Conservation (phyloP, 2,329 filamentous ascomycete species). For the Aulographum hederae region DNA sequence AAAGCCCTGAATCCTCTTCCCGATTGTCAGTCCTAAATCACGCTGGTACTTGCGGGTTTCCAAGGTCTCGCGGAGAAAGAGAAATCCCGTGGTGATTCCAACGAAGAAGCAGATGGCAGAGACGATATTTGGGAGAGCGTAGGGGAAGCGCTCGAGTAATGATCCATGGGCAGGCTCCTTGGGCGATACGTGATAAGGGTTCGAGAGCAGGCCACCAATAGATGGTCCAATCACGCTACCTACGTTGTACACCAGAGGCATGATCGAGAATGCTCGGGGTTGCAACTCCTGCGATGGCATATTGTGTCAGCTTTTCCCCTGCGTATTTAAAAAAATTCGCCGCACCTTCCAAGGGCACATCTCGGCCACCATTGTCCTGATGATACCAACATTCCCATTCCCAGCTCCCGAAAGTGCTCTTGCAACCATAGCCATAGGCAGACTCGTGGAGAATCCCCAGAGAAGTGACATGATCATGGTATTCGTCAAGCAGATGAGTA, state of each 20-base stretch:
- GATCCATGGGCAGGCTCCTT: conserved; percentile 40
- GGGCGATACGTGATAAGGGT: conserved; percentile 60
- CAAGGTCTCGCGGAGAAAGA: conserved; percentile 84
- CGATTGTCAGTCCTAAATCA: conserved; percentile 63
- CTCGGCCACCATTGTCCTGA: conserved; percentile 82
- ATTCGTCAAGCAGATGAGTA: conserved; percentile 53
- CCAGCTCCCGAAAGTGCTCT: conserved; percentile 64
- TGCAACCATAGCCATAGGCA: conserved; percentile 63
- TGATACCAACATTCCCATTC: conserved; percentile 75
- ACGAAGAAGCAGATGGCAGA: conserved; percentile 59
- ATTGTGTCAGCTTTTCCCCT: neutral
- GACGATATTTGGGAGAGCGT: conserved; percentile 67
- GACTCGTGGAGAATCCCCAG: conserved; percentile 63
- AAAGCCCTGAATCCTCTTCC: conserved; percentile 37
- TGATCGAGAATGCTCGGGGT: conserved; percentile 75
- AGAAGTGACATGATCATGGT: too few relatives aligned
- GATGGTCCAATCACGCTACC: conserved; percentile 77
- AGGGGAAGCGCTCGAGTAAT: conserved; percentile 64
- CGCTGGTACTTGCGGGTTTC: conserved; percentile 46
- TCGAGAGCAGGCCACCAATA: conserved; percentile 72
- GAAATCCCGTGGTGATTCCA: conserved; percentile 51
- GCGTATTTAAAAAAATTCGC: neutral
- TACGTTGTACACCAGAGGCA: conserved; percentile 81
- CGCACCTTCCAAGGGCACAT: conserved; percentile 57
- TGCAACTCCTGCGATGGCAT: conserved; percentile 42